phyloP scores from a whole-genome alignment of 2,329 filamentous ascomycete genomes.

The Aspergillus awamori region DNA sequence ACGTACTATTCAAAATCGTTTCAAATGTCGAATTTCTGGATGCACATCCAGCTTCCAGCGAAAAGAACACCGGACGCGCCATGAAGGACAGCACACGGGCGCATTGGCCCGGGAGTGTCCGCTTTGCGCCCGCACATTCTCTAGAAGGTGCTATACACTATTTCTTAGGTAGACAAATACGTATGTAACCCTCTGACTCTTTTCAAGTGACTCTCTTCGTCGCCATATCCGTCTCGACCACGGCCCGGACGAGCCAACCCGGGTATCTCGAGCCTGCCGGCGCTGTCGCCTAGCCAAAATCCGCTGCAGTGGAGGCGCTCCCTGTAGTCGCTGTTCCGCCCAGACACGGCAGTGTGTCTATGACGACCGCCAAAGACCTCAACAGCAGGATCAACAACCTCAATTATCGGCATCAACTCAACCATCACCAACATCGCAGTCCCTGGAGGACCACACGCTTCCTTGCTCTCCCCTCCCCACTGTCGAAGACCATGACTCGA shows the following conservation, averaged over 20 bases:
- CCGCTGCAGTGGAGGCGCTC: conserved; percentile 13
- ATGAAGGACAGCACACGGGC: conserved; percentile 17
- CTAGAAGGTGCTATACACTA: conserved; percentile 11
- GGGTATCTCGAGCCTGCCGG: conserved; percentile 19
- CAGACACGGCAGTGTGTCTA: not conserved
- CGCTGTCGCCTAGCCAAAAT: conserved; percentile 17
- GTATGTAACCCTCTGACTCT: not conserved
- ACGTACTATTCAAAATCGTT: not conserved
- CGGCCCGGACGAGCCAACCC: conserved; percentile 4
- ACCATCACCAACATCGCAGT: too few species aligned
- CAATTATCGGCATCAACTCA: too few species aligned
- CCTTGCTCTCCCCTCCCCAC: not conserved
- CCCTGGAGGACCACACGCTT: too few species aligned
- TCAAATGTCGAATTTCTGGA: conserved; percentile 11
- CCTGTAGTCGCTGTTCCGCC: conserved; percentile 8
- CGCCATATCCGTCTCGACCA: conserved; percentile 25
- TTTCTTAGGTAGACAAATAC: not conserved
- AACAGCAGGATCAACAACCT: not conserved
- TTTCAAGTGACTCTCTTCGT: conserved; percentile 20
- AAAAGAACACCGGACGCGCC: conserved; percentile 23
- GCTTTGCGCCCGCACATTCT: conserved; percentile 20
- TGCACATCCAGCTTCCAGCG: conserved; percentile 21
- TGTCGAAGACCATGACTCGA: not conserved
- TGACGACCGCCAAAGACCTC: not conserved
- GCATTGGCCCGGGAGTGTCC: conserved; percentile 14